Evolutionary conservation across 495 filamentous ascomycete species (phyloP).

Genomic region (Zalerion maritima): DNA sequence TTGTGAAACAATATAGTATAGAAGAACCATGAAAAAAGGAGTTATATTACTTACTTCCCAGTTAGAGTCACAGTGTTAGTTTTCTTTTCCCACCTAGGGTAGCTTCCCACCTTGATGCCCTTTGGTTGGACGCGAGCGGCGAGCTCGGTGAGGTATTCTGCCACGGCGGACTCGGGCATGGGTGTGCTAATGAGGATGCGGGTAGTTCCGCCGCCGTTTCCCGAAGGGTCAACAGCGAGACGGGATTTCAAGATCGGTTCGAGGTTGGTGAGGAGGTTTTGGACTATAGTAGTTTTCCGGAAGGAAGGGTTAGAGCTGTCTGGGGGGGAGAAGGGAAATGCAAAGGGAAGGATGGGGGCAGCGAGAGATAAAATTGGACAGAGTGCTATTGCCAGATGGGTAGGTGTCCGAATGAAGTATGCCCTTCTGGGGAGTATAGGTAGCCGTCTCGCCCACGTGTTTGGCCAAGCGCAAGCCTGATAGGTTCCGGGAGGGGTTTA

Average conservation of each 20-base stretch:
- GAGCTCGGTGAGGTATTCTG: slow-evolving; percentile 65
- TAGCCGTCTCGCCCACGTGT: no score
- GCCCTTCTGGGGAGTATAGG: no score
- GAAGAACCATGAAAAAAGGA: neutral
- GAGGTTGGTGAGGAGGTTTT: slow-evolving; percentile 58
- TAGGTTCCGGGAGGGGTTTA: no score
- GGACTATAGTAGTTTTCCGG: slow-evolving; percentile 35
- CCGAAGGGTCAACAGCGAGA: slow-evolving; percentile 60
- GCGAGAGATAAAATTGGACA: no score
- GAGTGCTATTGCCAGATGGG: no score
- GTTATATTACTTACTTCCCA: slow-evolving; percentile 37
- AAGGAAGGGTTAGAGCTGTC: no score
- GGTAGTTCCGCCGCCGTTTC: slow-evolving; percentile 59
- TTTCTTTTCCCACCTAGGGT: slow-evolving; percentile 81
- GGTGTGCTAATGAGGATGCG: slow-evolving; percentile 77
- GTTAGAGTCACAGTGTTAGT: slow-evolving; percentile 86
- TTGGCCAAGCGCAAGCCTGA: no score
- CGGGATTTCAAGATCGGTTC: slow-evolving; percentile 54
- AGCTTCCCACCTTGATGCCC: slow-evolving; percentile 91
- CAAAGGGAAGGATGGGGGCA: no score
- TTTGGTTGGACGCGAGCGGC: slow-evolving; percentile 51
- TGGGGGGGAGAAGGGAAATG: no score
- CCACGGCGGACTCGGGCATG: slow-evolving; percentile 69
- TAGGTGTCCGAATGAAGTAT: no score
- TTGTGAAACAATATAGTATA: no score